Base-by-base conservation (phyloP, 2,329 filamentous ascomycete species). In the Paracoccidioides brasiliensis region DNA sequence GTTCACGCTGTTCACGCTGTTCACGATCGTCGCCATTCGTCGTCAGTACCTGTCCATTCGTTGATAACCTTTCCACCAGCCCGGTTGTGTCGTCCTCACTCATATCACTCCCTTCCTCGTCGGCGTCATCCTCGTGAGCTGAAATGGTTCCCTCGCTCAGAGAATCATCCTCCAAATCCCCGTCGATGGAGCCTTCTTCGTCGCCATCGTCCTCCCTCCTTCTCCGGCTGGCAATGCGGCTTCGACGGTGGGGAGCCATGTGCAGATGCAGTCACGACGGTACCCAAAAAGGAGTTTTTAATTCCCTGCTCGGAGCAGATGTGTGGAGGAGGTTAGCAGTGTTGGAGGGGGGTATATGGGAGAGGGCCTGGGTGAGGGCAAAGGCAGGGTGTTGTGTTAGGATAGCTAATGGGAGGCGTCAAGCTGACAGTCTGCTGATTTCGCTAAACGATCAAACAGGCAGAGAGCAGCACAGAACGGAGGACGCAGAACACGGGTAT, bases 61-160 rank as follows among this genome's bases (percentile, higher is more conserved):
- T 64, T 64, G 41, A 57, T 61, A 50, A 60, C 63, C 56, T 60
- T 56, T 42, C 56, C 53, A 52, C 63, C 60, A 55, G 61, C 50
- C 63, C 59, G n/a, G 67, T 67, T 53, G 67, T 69, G 59, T 78
- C 77, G 54, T 73, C 68, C 42, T 79, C 79, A 62, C 78, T 81
- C 52, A 75, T 71, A 63, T 82, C 79, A 64, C 78, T 81, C 60
- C 76, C 78, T 66, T 81, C 79, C n/a, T 71, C 76, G 64, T 80
- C 79, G 56, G 76, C 79, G 56, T 76, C 75, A 59, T 82, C 78
- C 48, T 76, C 76, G 58, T 81, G 78, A 62, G 75, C 83, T 59
- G 76, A 72, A 28, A 75, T 70, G 10, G 81, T 83, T 41, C 74
- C 77, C 66, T 84, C 82, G 67, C 80, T 84, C 69, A 82, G 71